Percentiles rank a stretch among this genome's conserved stretches.
Evolutionary conservation across 768 basidiomycete genomes (phyloP).

Genomic region (Boletus edulis): DNA sequence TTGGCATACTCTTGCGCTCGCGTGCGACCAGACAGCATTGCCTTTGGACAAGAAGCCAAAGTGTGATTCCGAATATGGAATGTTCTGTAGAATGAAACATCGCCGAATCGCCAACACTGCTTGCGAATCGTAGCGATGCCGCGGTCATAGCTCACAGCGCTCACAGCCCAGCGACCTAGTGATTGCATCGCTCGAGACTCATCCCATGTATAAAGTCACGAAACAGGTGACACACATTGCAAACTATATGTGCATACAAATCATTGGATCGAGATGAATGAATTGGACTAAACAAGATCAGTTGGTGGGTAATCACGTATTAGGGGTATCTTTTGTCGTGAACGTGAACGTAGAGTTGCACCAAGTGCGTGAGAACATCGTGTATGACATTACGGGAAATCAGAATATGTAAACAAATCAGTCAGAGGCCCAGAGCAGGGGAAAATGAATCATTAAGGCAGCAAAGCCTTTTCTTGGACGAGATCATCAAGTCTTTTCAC

Average conservation of each 20-base stretch:
- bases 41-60: slow-evolving; percentile 6
- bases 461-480: slow-evolving; percentile 51
- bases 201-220: slow-evolving; percentile 6
- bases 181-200: slow-evolving; percentile 18
- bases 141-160: slow-evolving; percentile 8
- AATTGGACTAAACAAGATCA: slow-evolving; percentile 4
- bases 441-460: slow-evolving; percentile 24
- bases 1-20: not conserved
- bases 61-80: slow-evolving; percentile 25
- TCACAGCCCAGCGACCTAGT: not conserved
- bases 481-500: slow-evolving; percentile 48
- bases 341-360: slow-evolving; percentile 18
- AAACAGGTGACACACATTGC: slow-evolving; percentile 4
- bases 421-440: slow-evolving; percentile 11
- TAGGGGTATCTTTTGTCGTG: slow-evolving; percentile 33
- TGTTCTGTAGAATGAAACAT: slow-evolving; percentile 23
- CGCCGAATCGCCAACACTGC: slow-evolving; percentile 12
- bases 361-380: slow-evolving; percentile 19
- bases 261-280: slow-evolving; percentile 18
- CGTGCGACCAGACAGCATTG: slow-evolving; percentile 15
- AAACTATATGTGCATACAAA: slow-evolving; percentile 29
- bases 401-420: slow-evolving; percentile 24
- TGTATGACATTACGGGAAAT: slow-evolving; percentile 22
- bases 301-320: slow-evolving; percentile 30
- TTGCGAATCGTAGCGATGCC: slow-evolving; percentile 17